phyloP scores from a whole-genome alignment of 2,329 filamentous ascomycete genomes.

The Dactylella cylindrospora region DNA sequence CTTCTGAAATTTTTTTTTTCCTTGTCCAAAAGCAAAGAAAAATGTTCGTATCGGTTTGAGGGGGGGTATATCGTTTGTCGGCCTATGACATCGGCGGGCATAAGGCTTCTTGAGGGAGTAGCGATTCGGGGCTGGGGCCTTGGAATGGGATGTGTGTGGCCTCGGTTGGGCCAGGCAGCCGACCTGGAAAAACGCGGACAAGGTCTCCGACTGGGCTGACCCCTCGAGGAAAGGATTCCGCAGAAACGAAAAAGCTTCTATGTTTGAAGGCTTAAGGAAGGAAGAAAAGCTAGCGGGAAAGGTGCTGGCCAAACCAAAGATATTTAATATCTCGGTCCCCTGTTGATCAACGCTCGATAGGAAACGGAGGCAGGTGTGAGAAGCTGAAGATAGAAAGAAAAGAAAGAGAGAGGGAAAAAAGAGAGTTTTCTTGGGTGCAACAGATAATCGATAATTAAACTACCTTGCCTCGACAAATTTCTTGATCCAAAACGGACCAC shows the following conservation, averaged over 20 bases:
- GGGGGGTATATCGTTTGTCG: slow-evolving; percentile 3
- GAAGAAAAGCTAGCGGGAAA: slow-evolving; percentile 29
- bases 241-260: slow-evolving; percentile 28
- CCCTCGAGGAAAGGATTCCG: slow-evolving; percentile 26
- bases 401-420: no score
- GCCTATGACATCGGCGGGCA: slow-evolving; percentile 1
- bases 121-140: slow-evolving; percentile 20
- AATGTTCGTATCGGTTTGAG: background rate
- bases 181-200: slow-evolving; percentile 10
- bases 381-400: slow-evolving; percentile 9
- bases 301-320: background rate
- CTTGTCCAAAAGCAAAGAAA: slow-evolving; percentile 6
- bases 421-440: slow-evolving; percentile 14
- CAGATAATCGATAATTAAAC: slow-evolving; percentile 33
- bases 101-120: background rate
- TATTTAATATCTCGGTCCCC: slow-evolving; percentile 7
- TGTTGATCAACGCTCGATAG: slow-evolving; percentile 38
- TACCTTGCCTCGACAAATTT: no score
- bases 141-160: slow-evolving; percentile 27
- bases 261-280: slow-evolving; percentile 22
- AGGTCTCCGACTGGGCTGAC: slow-evolving; percentile 27
- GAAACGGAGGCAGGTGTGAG: slow-evolving; percentile 36
- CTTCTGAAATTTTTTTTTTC: slow-evolving; percentile 17
- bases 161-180: slow-evolving; percentile 38
- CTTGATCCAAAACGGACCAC: no score